These are phyloP conservation scores for Cairneyella variabilis DNA, from an alignment of 495 filamentous ascomycete species.

Conservation along the genomic window DNA sequence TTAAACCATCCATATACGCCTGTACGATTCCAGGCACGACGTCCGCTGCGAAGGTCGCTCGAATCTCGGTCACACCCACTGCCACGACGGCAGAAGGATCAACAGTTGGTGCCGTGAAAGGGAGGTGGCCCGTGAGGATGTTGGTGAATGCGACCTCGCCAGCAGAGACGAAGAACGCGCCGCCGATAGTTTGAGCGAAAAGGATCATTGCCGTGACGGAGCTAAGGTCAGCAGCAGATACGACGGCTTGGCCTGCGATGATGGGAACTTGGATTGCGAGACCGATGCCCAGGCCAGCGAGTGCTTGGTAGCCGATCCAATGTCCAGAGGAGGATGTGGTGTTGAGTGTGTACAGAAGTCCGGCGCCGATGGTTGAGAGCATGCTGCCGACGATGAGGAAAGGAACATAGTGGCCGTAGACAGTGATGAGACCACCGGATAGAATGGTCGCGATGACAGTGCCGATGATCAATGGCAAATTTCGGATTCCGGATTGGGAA, in stretches of 20 bases:
- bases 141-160: conserved; percentile 61
- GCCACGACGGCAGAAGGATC: conserved; percentile 35
- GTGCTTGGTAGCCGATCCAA: conserved; percentile 28
- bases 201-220: conserved; percentile 27
- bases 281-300: conserved; percentile 24
- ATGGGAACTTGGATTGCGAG: conserved; percentile 23
- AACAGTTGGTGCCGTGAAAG: conserved; percentile 13
- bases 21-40: conserved; percentile 19
- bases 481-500: conserved; percentile 23
- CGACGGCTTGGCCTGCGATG: conserved; percentile 23
- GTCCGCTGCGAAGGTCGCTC: conserved; percentile 12
- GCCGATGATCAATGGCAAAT: conserved; percentile 43
- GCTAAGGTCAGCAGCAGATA: conserved; percentile 15
- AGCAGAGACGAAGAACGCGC: conserved; percentile 60
- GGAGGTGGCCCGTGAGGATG: conserved; percentile 42
- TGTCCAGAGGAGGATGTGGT: conserved; percentile 1
- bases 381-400: conserved; percentile 29
- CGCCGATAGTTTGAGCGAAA: conserved; percentile 44
- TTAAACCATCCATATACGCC: conserved; percentile 24
- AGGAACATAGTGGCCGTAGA: conserved; percentile 32
- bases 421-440: conserved; percentile 31
- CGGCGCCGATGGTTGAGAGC: conserved; percentile 46
- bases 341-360: conserved; percentile 25
- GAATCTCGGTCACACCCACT: conserved; percentile 41
- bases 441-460: conserved; percentile 30